phyloP scores from a whole-genome alignment of 352 stramenopile genomes.

The Phytopythium litorale region DNA sequence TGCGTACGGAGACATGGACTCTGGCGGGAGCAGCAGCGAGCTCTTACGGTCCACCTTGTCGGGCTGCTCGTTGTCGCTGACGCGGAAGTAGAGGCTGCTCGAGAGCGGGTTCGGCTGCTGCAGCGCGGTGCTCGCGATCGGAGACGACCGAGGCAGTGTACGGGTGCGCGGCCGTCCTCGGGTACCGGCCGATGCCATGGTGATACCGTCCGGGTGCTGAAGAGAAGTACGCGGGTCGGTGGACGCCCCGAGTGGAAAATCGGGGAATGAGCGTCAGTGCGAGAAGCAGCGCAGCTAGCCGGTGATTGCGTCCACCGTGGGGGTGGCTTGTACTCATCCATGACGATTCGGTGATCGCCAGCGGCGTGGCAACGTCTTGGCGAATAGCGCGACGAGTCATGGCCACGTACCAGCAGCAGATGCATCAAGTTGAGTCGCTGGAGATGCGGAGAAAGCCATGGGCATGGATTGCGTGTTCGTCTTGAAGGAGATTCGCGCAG shows the following conservation, averaged over 20 bases:
- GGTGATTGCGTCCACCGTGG: neutral
- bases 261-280: neutral
- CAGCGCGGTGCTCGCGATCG: neutral
- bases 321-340: neutral
- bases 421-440: constrained; percentile 1
- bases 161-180: neutral
- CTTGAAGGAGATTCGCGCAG: neutral
- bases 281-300: neutral
- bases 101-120: constrained; percentile 3
- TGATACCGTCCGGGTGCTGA: neutral
- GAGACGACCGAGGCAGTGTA: neutral
- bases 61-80: constrained; percentile 1
- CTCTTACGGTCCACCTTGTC: constrained; percentile 2
- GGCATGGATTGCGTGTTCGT: neutral
- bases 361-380: neutral
- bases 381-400: neutral
- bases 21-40: constrained; percentile 1
- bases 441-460: neutral
- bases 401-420: neutral
- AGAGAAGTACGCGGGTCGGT: neutral
- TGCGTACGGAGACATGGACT: neutral
- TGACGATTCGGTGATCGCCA: constrained; percentile 1
- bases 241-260: neutral
- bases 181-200: neutral
- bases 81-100: constrained; percentile 9